phyloP scores from a whole-genome alignment of 2,329 filamentous ascomycete genomes.

The Cytospora piceicola region DNA sequence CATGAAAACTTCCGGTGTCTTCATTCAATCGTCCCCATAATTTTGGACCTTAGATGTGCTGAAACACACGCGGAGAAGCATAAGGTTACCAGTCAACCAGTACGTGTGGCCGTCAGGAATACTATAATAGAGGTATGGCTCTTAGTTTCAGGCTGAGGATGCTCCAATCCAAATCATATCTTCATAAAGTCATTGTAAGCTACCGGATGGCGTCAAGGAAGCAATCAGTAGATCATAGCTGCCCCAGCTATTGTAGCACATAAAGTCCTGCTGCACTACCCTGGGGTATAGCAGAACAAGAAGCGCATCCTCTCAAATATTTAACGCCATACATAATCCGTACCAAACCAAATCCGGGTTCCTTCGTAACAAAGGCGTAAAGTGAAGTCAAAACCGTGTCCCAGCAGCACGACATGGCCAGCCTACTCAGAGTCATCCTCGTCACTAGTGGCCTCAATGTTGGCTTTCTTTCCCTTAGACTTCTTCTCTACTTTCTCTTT shows the following conservation, averaged over 20 bases:
- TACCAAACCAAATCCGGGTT: background rate
- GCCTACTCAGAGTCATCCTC: conserved; percentile 42
- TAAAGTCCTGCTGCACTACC: background rate
- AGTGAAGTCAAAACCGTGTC: background rate
- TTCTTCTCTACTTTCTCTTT: conserved; percentile 34
- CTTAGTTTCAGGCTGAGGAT: too few species aligned
- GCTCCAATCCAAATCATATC: background rate
- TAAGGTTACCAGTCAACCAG: too few species aligned
- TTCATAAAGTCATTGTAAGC: background rate
- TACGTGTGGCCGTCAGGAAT: too few species aligned
- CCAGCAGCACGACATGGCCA: background rate
- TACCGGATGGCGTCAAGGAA: background rate
- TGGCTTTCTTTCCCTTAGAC: conserved; percentile 51
- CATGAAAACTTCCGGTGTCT: conserved; percentile 21
- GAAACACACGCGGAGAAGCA: background rate
- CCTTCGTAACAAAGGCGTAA: background rate
- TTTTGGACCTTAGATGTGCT: background rate
- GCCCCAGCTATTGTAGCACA: background rate
- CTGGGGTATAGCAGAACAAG: background rate
- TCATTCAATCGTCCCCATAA: background rate
- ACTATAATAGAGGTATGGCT: too few species aligned
- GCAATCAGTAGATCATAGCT: background rate
- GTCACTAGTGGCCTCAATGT: conserved; percentile 67
- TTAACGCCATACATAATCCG: background rate
- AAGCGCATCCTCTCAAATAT: background rate